Conservation (phyloP, 176 grass and related monocot genomes). For the Aegilops speltoides region DNA sequence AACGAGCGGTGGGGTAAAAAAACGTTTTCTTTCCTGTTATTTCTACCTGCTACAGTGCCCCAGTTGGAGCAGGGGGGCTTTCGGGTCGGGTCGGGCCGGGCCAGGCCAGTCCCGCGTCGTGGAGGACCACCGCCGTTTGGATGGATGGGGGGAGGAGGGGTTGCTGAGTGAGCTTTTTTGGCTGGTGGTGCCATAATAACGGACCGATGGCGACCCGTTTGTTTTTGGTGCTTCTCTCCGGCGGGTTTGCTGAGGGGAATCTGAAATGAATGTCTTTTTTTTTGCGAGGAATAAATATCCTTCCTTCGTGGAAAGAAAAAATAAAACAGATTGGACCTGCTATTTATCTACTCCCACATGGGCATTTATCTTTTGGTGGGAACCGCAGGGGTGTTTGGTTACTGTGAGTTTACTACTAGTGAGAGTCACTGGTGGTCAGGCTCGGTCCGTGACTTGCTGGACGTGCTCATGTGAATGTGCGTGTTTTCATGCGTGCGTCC, state of each 20-base stretch:
- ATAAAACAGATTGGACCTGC: no score
- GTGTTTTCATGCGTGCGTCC: not conserved
- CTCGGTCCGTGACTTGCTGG: no score
- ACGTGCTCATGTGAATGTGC: not conserved
- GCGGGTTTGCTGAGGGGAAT: not conserved
- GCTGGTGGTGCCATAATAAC: not conserved
- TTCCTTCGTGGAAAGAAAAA: no score
- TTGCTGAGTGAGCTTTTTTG: not conserved
- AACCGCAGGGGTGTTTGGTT: not conserved
- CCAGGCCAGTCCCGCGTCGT: not conserved
- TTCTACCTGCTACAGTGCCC: constrained; percentile 15
- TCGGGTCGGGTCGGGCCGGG: not conserved
- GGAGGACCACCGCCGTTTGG: constrained; percentile 24
- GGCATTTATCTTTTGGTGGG: no score
- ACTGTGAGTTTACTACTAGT: not conserved
- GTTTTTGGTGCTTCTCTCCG: not conserved
- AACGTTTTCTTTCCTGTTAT: not conserved
- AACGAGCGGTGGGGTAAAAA: not conserved
- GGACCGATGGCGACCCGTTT: not conserved
- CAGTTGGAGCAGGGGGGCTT: constrained; percentile 24
- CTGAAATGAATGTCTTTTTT: no score
- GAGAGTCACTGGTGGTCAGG: no score
- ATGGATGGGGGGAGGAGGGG: not conserved
- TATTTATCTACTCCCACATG: no score
- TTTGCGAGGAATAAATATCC: no score